Conservation (phyloP, 108 stramenopile species). For the Fragilaria radians region DNA sequence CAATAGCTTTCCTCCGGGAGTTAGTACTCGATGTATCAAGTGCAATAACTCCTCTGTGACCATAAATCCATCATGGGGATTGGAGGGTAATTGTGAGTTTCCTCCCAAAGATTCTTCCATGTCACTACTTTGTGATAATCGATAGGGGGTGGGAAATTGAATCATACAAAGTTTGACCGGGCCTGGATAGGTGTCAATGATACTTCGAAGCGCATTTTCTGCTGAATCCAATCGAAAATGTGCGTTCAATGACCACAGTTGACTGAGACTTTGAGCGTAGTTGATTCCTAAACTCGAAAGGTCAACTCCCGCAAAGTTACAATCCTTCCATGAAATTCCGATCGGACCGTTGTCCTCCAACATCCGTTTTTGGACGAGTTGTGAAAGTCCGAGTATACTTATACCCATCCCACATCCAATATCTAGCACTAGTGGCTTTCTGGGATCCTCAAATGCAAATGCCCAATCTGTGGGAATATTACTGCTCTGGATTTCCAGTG, state of each 20-base stretch:
- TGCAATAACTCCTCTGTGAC: not conserved
- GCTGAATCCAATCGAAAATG: constrained; percentile 37
- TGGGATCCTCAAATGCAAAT: constrained; percentile 23
- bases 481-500: not conserved
- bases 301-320: constrained; percentile 48
- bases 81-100: constrained; percentile 65
- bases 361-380: not conserved
- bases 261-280: constrained; percentile 23
- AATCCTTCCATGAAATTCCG: constrained; percentile 27
- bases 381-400: constrained; percentile 27
- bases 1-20: constrained; percentile 16
- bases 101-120: constrained; percentile 8
- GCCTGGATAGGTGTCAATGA: constrained; percentile 1
- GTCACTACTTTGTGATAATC: constrained; percentile 21
- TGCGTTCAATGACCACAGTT: constrained; percentile 17
- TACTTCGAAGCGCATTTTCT: constrained; percentile 15
- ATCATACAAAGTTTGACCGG: constrained; percentile 16
- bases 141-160: constrained; percentile 54
- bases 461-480: not conserved
- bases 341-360: not conserved
- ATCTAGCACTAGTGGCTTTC: constrained; percentile 34
- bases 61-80: constrained; percentile 6
- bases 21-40: not conserved
- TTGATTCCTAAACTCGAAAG: constrained; percentile 35
- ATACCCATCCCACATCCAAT: constrained; percentile 46